Base-by-base conservation (phyloP, 2,329 filamentous ascomycete genomes). In the Alternaria dauci region DNA sequence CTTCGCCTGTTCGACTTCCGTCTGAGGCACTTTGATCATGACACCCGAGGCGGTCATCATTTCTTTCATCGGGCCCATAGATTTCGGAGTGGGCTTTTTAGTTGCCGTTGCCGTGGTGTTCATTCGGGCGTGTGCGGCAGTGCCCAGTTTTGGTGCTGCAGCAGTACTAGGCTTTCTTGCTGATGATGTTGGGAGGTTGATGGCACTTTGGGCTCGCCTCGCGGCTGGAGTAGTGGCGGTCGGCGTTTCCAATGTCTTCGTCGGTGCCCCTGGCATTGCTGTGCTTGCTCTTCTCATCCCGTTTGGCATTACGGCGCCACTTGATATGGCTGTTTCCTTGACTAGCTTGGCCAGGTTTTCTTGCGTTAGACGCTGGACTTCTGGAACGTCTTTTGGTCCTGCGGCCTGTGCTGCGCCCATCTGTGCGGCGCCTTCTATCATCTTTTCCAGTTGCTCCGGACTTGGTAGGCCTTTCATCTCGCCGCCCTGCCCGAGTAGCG, bases 301-400 rank as follows among this genome's bases (percentile, higher is more conserved):
- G 8, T 71, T 68, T 5, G 76, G 75, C 47, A 77, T 55, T 2
- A 75, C 75, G 20, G 70, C 74, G 4, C 76, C 76, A 53, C 72
- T 76, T 55, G 74, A 69, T 38, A 78, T 77, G 1, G 76, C 76
- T 4, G 75, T 78, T 64, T 78, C 76, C 53, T 78, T 78, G 7
- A 78, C 76, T 5, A 78, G 50, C 48, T 73, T 76, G 1, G 76
- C 76, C 11, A 78, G 62, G 32, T 78, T 78, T 55, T 77, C 76
- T 56, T 78, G 76, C 5, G 76, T 78, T 1, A 78, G 52, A 25
- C 72, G 67, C 41, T 77, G 75, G 8, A 73, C 68, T 36, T 74
- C 67, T 1, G 67, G 69, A 28, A 69, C 50, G 23, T 75, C 65
- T 28, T 69, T 59, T 28, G 72, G 71, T 4, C 63, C 63, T 1